Base-by-base conservation (phyloP, 2,329 filamentous ascomycete species). In the Epichloe coenophiala region DNA sequence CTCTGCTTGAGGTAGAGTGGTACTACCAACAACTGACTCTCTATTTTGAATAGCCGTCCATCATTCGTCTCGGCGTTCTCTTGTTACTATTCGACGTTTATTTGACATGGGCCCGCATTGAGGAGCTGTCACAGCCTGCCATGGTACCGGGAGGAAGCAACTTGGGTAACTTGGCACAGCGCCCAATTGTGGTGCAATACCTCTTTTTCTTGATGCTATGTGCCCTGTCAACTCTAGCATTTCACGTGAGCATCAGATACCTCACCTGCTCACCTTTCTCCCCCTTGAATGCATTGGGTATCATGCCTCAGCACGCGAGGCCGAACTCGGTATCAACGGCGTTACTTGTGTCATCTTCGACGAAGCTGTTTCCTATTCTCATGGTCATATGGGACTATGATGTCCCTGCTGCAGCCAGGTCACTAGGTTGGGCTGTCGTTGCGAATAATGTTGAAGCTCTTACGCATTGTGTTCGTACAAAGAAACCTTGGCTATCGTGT, bases 381-480 rank as follows among this genome's bases (percentile, higher is more conserved):
- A 86, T 97, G 70, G 89, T 97, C 23, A 91, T 98, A 48, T 98
- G 93, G 93, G 85, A 93, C 56, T 94, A 95, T 59, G 90, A 95
- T 67, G 80, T 95, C 9, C 88, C 86, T 1, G 83, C 82, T 11
- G 83, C 83, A 12, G 84, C 86, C 19, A 81, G 83, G 52, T 83
- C 83, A 38, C 77, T 93, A 4, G 86, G 84, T 47, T 93, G 87
- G 87, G 88, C 88, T 37, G 88, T 94, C 1, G 88, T 93, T 54
- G 83, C 91, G 59, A 97, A 97, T 69, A 97, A 98, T 62, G 81
- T 96, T 51, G 93, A 96, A 63, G 91, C 93, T 15, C 71, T 97
- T 60, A 37, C 17, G 44, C 44, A 37, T 37, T 45, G 12, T 45
- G 6, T n/a, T 37, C 33, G 7, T 17, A 35, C n/a, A 36, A 21